phyloP scores from a whole-genome alignment of 139 green algal species.

The Ostreobium quekettii region DNA sequence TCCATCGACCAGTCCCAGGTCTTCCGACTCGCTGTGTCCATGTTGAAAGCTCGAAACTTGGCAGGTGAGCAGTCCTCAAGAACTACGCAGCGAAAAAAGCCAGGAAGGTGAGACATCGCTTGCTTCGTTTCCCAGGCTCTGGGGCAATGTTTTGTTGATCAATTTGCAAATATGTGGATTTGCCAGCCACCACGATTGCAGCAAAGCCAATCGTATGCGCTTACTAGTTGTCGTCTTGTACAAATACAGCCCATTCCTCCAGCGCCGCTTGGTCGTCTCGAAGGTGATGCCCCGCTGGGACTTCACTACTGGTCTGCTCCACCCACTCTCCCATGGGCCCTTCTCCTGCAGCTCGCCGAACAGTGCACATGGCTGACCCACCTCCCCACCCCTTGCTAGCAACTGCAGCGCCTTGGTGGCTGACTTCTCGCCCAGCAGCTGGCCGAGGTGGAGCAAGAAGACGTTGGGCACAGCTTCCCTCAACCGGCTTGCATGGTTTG shows the following conservation, averaged over 20 bases:
- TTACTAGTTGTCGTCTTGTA: slow-evolving; percentile 10
- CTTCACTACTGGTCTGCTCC: slow-evolving; percentile 4
- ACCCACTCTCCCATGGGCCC: no score
- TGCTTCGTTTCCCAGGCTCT: no score
- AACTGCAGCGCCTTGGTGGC: no score
- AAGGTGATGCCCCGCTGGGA: slow-evolving; percentile 4
- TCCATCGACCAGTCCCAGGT: slow-evolving; percentile 15
- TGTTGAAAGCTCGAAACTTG: slow-evolving; percentile 1
- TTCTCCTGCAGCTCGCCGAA: no score
- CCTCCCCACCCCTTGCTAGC: no score
- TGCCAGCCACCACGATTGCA: background rate
- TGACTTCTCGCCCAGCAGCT: no score
- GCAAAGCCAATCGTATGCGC: background rate
- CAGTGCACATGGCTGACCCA: no score
- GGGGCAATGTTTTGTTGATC: no score
- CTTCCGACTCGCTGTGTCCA: background rate
- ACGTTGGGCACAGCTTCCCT: no score
- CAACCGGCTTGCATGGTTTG: no score
- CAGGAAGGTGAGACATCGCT: background rate
- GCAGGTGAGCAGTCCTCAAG: background rate
- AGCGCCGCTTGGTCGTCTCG: background rate
- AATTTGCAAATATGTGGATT: no score
- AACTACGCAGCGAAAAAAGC: background rate
- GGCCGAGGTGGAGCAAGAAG: no score
- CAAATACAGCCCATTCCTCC: slow-evolving; percentile 11